These are phyloP conservation scores for Oenanthe javanica DNA, from an alignment of 140 eudicot genomes.

Conservation along the genomic window DNA sequence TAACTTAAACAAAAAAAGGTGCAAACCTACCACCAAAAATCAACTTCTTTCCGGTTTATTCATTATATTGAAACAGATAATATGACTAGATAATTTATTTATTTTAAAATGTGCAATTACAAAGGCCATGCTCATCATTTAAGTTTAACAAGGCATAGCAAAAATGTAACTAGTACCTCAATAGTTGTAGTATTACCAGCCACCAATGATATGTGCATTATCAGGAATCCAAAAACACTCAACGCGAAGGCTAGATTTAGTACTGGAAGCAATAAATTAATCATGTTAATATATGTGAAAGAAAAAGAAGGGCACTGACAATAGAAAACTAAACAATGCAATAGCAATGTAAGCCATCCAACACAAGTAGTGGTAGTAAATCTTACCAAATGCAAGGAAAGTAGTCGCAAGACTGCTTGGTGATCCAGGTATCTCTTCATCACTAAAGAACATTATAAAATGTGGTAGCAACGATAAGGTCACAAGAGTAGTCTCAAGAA, in stretches of 20 bases:
- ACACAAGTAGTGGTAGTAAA: not conserved
- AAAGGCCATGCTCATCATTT: not conserved
- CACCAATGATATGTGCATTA: constrained; percentile 93
- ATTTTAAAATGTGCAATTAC: not conserved
- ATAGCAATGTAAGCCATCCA: not conserved
- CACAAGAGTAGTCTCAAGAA: constrained; percentile 81
- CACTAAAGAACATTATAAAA: constrained; percentile 81
- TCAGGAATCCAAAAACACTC: constrained; percentile 85
- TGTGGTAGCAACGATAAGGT: constrained; percentile 70
- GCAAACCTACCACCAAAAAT: too few species aligned
- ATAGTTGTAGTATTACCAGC: constrained; percentile 90
- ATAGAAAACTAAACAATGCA: not conserved
- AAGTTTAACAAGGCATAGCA: not conserved
- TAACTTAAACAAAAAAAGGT: not conserved
- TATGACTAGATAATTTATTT: not conserved
- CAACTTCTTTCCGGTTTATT: not conserved
- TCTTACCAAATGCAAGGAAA: constrained; percentile 91
- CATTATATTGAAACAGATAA: not conserved
- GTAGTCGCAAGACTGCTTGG: constrained; percentile 95
- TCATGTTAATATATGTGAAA: not conserved
- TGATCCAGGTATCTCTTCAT: constrained; percentile 89
- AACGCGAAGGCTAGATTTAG: constrained; percentile 88
- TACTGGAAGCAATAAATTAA: constrained; percentile 33
- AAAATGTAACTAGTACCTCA: constrained; percentile 44
- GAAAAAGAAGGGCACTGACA: constrained; percentile 9